Percentiles rank a stretch among this genome's conserved stretches.
Conservation (phyloP, 139 green algal species). For the Picochlorum sp. region DNA sequence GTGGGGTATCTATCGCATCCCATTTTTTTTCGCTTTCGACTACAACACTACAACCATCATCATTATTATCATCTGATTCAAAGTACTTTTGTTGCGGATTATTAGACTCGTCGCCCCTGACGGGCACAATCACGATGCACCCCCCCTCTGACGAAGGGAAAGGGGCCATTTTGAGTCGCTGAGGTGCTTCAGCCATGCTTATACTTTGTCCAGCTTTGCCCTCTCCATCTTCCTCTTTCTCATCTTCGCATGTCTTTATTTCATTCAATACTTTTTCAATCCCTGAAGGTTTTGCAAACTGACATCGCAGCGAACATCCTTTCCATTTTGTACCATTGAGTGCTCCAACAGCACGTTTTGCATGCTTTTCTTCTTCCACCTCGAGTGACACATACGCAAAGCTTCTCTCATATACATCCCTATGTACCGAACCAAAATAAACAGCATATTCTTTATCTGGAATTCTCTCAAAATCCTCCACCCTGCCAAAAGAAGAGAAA, state of each 20-base stretch:
- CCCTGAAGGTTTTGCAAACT: slow-evolving; percentile 3
- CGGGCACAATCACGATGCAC: too few species aligned
- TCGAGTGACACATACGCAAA: slow-evolving; percentile 41
- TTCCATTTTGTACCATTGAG: slow-evolving; percentile 52
- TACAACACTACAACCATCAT: not conserved
- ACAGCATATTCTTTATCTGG: slow-evolving; percentile 21
- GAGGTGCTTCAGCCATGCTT: too few species aligned
- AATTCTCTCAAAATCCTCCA: slow-evolving; percentile 17
- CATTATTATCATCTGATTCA: not conserved
- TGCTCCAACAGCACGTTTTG: slow-evolving; percentile 13
- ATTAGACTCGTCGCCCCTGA: too few species aligned
- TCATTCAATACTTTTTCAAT: not conserved
- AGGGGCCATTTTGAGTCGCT: too few species aligned
- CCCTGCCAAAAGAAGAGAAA: slow-evolving; percentile 44
- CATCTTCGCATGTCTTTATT: not conserved
- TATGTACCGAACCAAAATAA: too few species aligned
- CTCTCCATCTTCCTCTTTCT: not conserved
- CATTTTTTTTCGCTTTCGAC: not conserved
- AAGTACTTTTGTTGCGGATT: not conserved
- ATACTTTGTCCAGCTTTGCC: not conserved
- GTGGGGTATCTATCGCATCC: not conserved
- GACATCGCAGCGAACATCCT: slow-evolving; percentile 24
- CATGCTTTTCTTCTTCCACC: slow-evolving; percentile 21
- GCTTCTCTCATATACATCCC: slow-evolving; percentile 14
- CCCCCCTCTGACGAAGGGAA: not conserved